Conservation (phyloP, 2,329 filamentous ascomycete genomes). For the Sporothrix variecibatus region DNA sequence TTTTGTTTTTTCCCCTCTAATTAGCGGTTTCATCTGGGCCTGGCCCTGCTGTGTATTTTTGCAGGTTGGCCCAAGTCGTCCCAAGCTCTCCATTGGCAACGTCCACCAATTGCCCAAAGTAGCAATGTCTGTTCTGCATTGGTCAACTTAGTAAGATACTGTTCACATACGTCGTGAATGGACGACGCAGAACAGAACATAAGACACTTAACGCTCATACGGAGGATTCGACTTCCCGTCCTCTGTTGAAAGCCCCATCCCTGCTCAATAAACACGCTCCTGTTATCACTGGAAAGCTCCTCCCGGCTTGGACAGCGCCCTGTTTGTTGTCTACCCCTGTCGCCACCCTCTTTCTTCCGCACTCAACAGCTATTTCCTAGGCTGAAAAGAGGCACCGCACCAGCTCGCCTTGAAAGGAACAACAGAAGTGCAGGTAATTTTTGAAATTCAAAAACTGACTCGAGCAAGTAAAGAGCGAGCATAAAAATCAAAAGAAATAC, state of each 20-base stretch:
- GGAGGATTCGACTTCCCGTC: background rate
- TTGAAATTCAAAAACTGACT: background rate
- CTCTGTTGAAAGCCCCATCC: background rate
- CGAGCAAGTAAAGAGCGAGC: background rate
- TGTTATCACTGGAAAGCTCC: background rate
- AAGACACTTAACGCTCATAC: background rate
- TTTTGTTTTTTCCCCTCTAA: background rate
- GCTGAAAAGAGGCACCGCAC: background rate
- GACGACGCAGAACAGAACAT: background rate
- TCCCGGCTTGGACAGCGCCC: background rate
- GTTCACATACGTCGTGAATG: too few species aligned
- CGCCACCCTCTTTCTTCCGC: background rate
- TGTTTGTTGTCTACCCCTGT: constrained; percentile 8
- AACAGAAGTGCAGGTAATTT: background rate
- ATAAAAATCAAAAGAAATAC: background rate
- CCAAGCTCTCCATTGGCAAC: background rate
- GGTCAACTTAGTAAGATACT: too few species aligned
- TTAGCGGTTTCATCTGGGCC: background rate
- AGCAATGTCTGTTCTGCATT: background rate
- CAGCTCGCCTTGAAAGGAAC: background rate
- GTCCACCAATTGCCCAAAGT: background rate
- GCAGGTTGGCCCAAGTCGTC: too few species aligned
- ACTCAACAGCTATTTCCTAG: background rate
- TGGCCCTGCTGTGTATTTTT: background rate
- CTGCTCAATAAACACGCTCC: background rate